Evolutionary conservation across 768 basidiomycete genomes (phyloP), one percentile per base, ranked within the genome.

Genomic region (Boletus eberwhitei): DNA sequence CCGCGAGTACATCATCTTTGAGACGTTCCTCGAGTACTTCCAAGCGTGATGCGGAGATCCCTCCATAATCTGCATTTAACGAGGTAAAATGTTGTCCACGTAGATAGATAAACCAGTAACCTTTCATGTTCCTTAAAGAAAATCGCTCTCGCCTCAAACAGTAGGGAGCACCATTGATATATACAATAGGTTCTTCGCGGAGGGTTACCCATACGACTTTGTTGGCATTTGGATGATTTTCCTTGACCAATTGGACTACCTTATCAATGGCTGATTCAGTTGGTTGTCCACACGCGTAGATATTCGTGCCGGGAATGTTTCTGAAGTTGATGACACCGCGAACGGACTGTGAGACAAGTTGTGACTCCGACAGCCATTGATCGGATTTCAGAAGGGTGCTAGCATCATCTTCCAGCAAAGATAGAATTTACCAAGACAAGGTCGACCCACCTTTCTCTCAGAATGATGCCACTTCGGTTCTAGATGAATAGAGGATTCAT

Each of bases 251-350:
- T 5, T 73, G 67, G 13, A 94, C 80, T 4, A 96, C 93, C 52
- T 86, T 83, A 41, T 88, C 82, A 38, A 99, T 86, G 3, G 93
- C 96, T 53, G 90, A 89, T 46, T 73, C 68, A 0, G 91, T 93
- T 2, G 97, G 97, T 68, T 98, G 97, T 1, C 93, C 94, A 29
- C 97, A 83, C 0, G 93, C 94, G 59, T 92, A 99, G 32, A 98
- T 87, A 42, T 86, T 84, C 21, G 87, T 88, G 6, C 78, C 79
- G 0, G 87, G 84, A 37, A 97, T 82, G 52, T 87, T 87, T 49
- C 97, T 83, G 77, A 97, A 98, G 64, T 97, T 97, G 72, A 91
- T 89, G 2, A 91, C 93, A n/a, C 97, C 97, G 3, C 92, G 86
- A 46, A 98, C 82, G 37, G 81, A 85, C 43, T 83, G 71, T 45